Base-by-base conservation (phyloP, 805 yeast species). In the Diddensiella santjacobensis region DNA sequence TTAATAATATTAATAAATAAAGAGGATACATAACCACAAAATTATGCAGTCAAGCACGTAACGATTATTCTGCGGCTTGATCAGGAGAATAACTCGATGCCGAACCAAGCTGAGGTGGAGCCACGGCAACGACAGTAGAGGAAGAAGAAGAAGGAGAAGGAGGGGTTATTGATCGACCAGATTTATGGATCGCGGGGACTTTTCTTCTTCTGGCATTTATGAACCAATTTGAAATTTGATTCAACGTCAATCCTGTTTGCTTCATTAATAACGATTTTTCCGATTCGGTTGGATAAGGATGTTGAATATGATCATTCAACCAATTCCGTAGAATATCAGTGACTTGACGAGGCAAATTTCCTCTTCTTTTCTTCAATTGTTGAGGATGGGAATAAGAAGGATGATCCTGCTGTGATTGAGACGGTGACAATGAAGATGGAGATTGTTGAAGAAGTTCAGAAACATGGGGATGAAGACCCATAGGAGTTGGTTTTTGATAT, bases 171-270 rank as follows among this genome's bases (percentile, higher is more conserved):
- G 38, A 35, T 6, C 38, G 38, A 10, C 20, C 38, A 17, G 38
- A 11, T 29, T 51, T 52, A 39, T 54, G 48, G 39, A 62, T 51
- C 4, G 65, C 59, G 20, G 71, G 70, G 24, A 87, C 76, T 60
- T 84, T 80, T 56, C 96, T 72, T 59, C 95, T 73, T 58, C 96
- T 77, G 17, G 91, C 95, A 62, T 87, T 87, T 60, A 87, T 87
- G 59, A 87, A 87, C 96, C 96, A 87, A 62, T 87, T 87, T 55
- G 85, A 77, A 52, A 87, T 73, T 65, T 87, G 96, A 52, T 84
- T 87, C 65, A 83, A 80, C 53, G 87, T 84, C 61, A 87, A 72
- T 0, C 93, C 91, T 0, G 96, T 87, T 61, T 76, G 73, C 56
- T 74, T 71, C 73, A 84, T 77, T 47, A 87, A 71, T 58, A 78